These are phyloP conservation scores for Chrysanthemum makinoi DNA, from an alignment of 129 eudicot species.

Conservation along the genomic window DNA sequence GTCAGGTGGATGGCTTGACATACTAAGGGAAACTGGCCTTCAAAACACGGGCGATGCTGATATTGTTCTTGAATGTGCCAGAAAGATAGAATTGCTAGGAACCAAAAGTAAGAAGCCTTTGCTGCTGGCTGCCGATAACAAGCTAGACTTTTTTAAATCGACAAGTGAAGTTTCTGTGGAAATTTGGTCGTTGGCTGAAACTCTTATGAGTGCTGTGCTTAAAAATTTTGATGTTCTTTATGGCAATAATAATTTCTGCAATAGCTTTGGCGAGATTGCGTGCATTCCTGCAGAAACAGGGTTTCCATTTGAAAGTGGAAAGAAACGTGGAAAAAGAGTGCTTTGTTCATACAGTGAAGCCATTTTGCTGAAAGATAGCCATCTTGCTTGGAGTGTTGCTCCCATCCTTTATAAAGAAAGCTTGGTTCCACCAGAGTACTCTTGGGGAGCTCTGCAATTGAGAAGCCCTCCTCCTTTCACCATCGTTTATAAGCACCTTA, in stretches of 20 bases:
- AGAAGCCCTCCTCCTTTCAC: slow-evolving; percentile 12
- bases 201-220: background rate
- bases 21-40: background rate
- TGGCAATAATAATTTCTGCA: background rate
- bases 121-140: background rate
- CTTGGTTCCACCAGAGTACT: slow-evolving; percentile 13
- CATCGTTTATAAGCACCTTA: background rate
- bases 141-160: background rate
- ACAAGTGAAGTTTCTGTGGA: background rate
- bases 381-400: slow-evolving; percentile 9
- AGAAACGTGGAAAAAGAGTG: background rate
- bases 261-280: background rate
- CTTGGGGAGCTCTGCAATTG: slow-evolving; percentile 12
- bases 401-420: slow-evolving; percentile 6
- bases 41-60: background rate
- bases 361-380: background rate
- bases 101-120: background rate
- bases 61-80: slow-evolving; percentile 3
- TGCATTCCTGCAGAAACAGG: background rate
- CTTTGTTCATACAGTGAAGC: too few relatives aligned
- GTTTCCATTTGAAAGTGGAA: background rate
- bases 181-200: background rate
- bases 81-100: slow-evolving; percentile 1
- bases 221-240: background rate
- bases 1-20: background rate